These are phyloP conservation scores for Botryotinia convoluta DNA, from an alignment of 2,329 filamentous ascomycete species.

Conservation along the genomic window DNA sequence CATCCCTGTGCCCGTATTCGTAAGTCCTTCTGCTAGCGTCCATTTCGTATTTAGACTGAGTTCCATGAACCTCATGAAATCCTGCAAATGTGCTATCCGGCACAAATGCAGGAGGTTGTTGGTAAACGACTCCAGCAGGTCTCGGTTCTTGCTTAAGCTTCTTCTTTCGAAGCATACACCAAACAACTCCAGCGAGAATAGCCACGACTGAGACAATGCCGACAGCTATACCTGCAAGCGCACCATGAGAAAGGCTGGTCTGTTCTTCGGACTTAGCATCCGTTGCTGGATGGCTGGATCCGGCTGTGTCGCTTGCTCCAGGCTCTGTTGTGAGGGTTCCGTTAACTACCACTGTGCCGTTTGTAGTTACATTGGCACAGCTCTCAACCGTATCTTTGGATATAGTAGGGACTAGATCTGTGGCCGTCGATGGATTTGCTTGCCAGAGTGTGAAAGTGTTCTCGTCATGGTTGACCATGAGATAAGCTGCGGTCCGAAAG, in stretches of 20 bases:
- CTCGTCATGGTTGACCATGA: slow-evolving; percentile 13
- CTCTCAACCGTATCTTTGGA: not conserved
- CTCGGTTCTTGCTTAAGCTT: not conserved
- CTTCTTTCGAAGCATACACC: not conserved
- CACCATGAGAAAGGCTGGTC: not conserved
- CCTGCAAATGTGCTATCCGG: slow-evolving; percentile 6
- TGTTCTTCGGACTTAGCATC: not conserved
- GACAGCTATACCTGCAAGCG: not conserved
- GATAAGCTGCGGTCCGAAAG: slow-evolving; percentile 9
- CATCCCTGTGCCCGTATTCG: slow-evolving; percentile 4
- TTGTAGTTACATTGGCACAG: not conserved
- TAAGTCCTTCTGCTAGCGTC: not conserved
- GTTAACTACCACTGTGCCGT: slow-evolving; percentile 2
- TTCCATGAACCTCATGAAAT: not conserved
- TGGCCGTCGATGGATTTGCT: slow-evolving; percentile 3
- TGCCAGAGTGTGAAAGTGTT: slow-evolving; percentile 1
- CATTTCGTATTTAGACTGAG: slow-evolving; percentile 1
- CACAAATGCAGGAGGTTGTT: not conserved
- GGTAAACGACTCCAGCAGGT: not conserved
- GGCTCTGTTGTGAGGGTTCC: not conserved
- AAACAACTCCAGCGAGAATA: not conserved
- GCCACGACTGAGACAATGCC: not conserved
- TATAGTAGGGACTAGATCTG: not conserved
- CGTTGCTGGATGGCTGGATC: not conserved
- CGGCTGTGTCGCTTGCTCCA: not conserved